Conservation (phyloP, 2,329 filamentous ascomycete species). For the Alternaria ventricosa region DNA sequence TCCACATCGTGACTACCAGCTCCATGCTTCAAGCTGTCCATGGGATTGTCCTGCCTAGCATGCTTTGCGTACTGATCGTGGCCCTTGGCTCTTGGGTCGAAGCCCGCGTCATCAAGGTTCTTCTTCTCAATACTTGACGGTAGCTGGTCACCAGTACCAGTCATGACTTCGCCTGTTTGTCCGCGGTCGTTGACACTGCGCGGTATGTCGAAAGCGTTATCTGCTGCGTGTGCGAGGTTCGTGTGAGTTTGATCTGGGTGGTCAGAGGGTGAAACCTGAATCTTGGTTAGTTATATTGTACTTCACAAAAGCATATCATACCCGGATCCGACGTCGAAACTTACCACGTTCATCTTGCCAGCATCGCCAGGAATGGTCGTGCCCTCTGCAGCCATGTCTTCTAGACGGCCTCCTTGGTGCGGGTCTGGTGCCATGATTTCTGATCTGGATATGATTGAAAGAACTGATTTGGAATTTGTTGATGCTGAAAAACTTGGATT, state of each 20-base stretch:
- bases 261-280: conserved; percentile 56
- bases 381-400: conserved; percentile 45
- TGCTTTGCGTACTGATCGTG: conserved; percentile 33
- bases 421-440: conserved; percentile 30
- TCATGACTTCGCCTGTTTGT: conserved; percentile 44
- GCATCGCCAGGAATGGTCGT: conserved; percentile 55
- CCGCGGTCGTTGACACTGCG: conserved; percentile 40
- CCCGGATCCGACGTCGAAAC: not conserved
- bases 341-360: conserved; percentile 47
- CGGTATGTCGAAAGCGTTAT: conserved; percentile 58
- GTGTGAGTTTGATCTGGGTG: conserved; percentile 55
- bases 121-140: conserved; percentile 40
- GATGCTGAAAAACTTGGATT: not conserved
- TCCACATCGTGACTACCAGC: conserved; percentile 28
- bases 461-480: not conserved
- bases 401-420: conserved; percentile 43
- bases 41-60: conserved; percentile 19
- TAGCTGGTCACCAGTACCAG: conserved; percentile 44
- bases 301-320: not conserved
- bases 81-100: conserved; percentile 32
- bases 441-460: not conserved
- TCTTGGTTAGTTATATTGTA: not conserved
- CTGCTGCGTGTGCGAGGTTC: conserved; percentile 53
- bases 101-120: conserved; percentile 33
- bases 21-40: conserved; percentile 22